A percentile compares a stretch with the other conserved stretches of the same genome.
Conservation (phyloP, 305 asterid species). For the Solanum hybrid region DNA sequence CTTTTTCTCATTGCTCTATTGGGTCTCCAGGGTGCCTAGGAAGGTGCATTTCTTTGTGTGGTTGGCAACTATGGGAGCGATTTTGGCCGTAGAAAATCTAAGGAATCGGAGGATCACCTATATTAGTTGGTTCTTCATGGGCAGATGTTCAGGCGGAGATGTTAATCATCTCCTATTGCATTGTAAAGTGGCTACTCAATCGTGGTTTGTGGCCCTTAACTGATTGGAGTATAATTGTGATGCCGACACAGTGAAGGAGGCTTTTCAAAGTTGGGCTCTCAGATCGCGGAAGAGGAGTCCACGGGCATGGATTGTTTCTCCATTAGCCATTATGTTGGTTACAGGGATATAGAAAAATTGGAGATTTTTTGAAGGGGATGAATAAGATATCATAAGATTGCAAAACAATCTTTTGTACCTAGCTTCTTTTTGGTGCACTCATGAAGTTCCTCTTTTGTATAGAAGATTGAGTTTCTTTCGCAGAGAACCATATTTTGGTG, state of each 20-base stretch:
- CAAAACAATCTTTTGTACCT: not conserved
- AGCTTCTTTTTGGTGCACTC: not conserved
- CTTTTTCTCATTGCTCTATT: not conserved
- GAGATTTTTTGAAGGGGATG: not conserved
- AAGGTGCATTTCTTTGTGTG: not conserved
- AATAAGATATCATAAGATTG: not conserved
- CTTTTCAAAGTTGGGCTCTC: not conserved
- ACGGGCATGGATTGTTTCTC: not conserved
- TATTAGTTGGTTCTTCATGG: not conserved
- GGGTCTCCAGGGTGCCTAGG: not conserved
- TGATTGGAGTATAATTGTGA: not conserved
- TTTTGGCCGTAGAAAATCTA: not conserved
- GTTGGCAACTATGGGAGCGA: not conserved
- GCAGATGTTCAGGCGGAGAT: not conserved
- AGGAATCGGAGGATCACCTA: not conserved
- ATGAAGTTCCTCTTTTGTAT: not conserved
- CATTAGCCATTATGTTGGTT: not conserved
- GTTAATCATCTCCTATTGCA: not conserved
- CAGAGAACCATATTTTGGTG: not conserved
- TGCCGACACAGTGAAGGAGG: not conserved
- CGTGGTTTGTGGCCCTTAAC: not conserved
- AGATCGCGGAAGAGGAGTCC: not conserved
- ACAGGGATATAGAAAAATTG: not conserved
- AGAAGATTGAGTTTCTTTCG: not conserved
- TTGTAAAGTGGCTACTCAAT: not conserved